Evolutionary conservation across 345 rosid genomes (phyloP).

Genomic region (Pugionium dolabratum): DNA sequence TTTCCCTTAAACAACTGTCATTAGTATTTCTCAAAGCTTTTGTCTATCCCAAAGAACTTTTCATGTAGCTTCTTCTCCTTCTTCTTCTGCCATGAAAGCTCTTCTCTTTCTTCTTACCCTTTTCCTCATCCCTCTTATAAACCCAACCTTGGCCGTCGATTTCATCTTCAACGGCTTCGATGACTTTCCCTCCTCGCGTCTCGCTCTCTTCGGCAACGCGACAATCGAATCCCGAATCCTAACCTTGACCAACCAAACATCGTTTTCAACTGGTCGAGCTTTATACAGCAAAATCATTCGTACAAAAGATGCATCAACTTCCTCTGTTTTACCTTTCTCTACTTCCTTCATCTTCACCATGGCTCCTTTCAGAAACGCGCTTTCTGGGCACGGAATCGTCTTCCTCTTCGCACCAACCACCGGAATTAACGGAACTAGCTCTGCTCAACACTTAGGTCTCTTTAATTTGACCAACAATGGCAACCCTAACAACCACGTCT

Average conservation of each 20-base stretch:
- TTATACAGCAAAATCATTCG: constrained; percentile 41
- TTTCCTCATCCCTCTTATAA: constrained; percentile 20
- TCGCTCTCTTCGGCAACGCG: constrained; percentile 44
- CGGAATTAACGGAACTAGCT: constrained; percentile 47
- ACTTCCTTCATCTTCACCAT: constrained; percentile 62
- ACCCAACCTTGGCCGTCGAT: constrained; percentile 46
- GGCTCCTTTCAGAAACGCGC: constrained; percentile 43
- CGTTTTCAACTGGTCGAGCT: constrained; percentile 50
- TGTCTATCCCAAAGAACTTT: constrained; percentile 2
- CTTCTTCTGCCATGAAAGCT: constrained; percentile 34
- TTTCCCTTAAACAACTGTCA: constrained; percentile 37
- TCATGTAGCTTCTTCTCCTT: neutral
- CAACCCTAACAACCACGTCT: constrained; percentile 37
- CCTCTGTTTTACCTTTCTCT: constrained; percentile 49
- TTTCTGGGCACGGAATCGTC: constrained; percentile 59
- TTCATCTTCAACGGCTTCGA: constrained; percentile 76
- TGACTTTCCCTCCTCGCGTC: constrained; percentile 34
- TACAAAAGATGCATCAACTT: constrained; percentile 40
- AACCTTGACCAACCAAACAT: constrained; percentile 47
- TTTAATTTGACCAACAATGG: constrained; percentile 53
- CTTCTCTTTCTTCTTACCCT: constrained; percentile 37
- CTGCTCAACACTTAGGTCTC: constrained; percentile 52
- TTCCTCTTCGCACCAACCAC: constrained; percentile 47
- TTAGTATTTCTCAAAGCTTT: neutral
- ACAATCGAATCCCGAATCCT: constrained; percentile 46